Base-by-base conservation (phyloP, 169 alveolate genomes). In the Cryptosporidium bovis region DNA sequence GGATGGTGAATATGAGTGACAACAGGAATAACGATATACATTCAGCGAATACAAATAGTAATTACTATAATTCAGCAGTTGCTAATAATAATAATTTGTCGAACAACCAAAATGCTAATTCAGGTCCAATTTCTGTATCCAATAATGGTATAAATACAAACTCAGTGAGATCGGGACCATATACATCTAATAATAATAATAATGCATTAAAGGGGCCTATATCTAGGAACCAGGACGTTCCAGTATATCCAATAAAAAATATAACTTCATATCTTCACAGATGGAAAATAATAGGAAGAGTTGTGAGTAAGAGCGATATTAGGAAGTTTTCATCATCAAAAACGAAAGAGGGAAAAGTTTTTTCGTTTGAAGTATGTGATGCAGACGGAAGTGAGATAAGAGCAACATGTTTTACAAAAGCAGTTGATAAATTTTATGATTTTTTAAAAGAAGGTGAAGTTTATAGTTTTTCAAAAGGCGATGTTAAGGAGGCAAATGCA, bases 401-500 rank as follows among this genome's bases (percentile, higher is more conserved):
- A 13, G 91, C 91, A 13, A 83, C 85, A 31, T 62, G 83, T 36
- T 83, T 53, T 29, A 62, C 82, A 4, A 62, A 83, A 66, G 91
- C 91, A 4, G 91, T 83, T 15, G 84, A 71, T 34, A 83, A 83
- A 51, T 83, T 83, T 51, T 83, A 60, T 51, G 87, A 71, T 10
- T 34, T 65, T 18, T 24, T 83, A 44, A 71, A 24, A 40, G 87
- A 83, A 27, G 91, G 91, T 7, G 84, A 62, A 34, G 85, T 83
- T 18, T 83, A 83, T 53, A 83, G 87, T 24, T 83, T 83, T 40
- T 69, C 87, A 20, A 83, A 66, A 29, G 91, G 91, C 7, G 87
- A 83, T 15, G 91, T 83, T 12, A 83, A 83, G 36, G 87, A 83
- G 31, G 91, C 91, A 5, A 83, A 83, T 66, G 53, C 91, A 33